A percentile compares a stretch with the other conserved stretches of the same genome.
Evolutionary conservation across 352 stramenopile species (phyloP).

Genomic region (Pythium phragmitis): DNA sequence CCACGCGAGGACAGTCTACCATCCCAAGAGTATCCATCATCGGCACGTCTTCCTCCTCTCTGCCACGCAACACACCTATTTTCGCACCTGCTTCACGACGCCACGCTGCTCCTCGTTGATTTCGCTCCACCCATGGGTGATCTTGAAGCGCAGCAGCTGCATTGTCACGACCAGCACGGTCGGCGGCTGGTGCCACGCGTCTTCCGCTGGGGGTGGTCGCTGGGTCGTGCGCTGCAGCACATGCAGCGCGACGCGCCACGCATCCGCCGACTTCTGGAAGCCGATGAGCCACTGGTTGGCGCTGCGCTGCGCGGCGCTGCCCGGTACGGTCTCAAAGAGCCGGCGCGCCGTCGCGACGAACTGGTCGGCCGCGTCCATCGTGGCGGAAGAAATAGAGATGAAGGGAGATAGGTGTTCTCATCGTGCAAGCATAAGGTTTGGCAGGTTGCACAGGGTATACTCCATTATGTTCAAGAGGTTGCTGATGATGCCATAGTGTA

Average conservation of each 20-base stretch:
- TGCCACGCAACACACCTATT: background rate
- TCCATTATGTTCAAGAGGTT: background rate
- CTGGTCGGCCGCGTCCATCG: conserved; percentile 37
- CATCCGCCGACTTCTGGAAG: conserved; percentile 56
- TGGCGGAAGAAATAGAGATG: background rate
- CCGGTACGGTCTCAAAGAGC: conserved; percentile 64
- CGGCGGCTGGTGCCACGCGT: conserved; percentile 17
- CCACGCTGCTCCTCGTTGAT: conserved; percentile 38
- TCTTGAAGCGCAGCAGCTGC: conserved; percentile 73
- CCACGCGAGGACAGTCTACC: conserved; percentile 24
- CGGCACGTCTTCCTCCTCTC: background rate
- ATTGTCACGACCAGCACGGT: conserved; percentile 59
- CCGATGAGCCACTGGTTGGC: conserved; percentile 74
- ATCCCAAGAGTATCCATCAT: background rate
- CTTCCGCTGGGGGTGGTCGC: conserved; percentile 22
- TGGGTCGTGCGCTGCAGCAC: conserved; percentile 39
- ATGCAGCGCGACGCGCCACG: conserved; percentile 55
- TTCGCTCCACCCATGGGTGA: conserved; percentile 44
- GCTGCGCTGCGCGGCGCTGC: conserved; percentile 46
- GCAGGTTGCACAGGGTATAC: background rate
- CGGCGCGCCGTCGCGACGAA: conserved; percentile 52
- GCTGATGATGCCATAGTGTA: background rate
- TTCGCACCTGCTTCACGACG: conserved; percentile 43
- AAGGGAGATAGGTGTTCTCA: no score
- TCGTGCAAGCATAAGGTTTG: background rate